Base-by-base conservation (phyloP, 176 grass and related monocot genomes). In the Cocos nucifera region DNA sequence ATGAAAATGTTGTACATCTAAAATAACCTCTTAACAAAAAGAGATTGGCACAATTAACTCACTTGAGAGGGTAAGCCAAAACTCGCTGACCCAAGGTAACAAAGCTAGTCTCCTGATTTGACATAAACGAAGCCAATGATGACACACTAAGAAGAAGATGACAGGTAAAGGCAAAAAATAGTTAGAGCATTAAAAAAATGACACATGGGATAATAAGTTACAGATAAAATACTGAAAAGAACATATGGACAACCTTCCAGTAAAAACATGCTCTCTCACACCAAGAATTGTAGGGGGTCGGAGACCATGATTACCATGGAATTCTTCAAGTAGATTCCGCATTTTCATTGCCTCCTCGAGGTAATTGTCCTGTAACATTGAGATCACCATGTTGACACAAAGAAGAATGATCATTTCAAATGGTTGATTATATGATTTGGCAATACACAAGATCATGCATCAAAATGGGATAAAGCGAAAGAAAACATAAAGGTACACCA, bases 31-130 rank as follows among this genome's bases (percentile, higher is more conserved):
- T 10, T 44, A 44, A 44, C 35, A 44, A 14, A 44, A 12, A 44
- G 35, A 44, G 35, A 44, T 12, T 44, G 35, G 35, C 10, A 44
- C 9, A 44, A 12, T 12, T 39, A 73, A 88, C 86, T 97, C 73
- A 97, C 92, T 97, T 97, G 65, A 97, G 87, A 56, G 56, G 70
- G 19, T 73, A 80, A 63, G 92, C 87, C 48, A 97, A 88, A 73
- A 97, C 83, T 24, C 92, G 92, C 82, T 97, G 92, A 50, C 92
- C 92, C 63, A 97, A 82, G 64, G 92, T 97, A 75, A 97, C 92
- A 77, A 97, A 97, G 80, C 87, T 88, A 4, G 92, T 97, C 62
- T 97, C 92, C 50, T 97, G 92, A 61, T 97, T 97, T 5, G 92
- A 97, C 92, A 97, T 97, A 67, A 97, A 97, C 67, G 79, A 82